phyloP scores from a whole-genome alignment of 2,329 filamentous ascomycete species.

The Dactylellina parvicollis region DNA sequence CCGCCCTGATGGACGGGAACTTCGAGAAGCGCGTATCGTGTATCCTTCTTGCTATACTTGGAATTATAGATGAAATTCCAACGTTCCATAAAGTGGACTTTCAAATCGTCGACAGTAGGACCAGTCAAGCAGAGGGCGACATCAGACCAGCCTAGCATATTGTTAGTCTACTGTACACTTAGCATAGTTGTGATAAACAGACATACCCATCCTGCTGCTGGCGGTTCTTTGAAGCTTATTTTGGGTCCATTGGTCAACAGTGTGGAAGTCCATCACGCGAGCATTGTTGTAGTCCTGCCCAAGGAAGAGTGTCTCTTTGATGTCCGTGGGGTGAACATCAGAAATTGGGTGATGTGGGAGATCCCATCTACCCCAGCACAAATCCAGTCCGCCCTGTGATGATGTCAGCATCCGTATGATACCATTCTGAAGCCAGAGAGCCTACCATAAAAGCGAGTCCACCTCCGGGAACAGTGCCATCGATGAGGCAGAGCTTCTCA shows the following conservation, averaged over 20 bases:
- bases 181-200: not conserved
- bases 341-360: conserved; percentile 86
- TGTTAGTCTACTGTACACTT: not conserved
- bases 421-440: not conserved
- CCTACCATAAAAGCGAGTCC: conserved; percentile 79
- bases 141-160: conserved; percentile 76
- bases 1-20: conserved; percentile 32
- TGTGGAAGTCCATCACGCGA: conserved; percentile 80
- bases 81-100: conserved; percentile 80
- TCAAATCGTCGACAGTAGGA: conserved; percentile 77
- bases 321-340: conserved; percentile 80
- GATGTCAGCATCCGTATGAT: not conserved
- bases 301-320: conserved; percentile 81
- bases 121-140: conserved; percentile 80
- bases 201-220: conserved; percentile 77
- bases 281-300: conserved; percentile 96
- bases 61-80: conserved; percentile 90
- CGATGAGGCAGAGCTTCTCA: conserved; percentile 86
- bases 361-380: conserved; percentile 90
- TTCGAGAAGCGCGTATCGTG: conserved; percentile 10
- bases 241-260: conserved; percentile 80
- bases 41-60: conserved; percentile 65
- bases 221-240: conserved; percentile 85
- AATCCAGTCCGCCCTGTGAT: conserved; percentile 71
- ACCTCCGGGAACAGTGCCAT: conserved; percentile 66